Base-by-base conservation (phyloP, 306 rosid genomes). In the Pyrus communis region DNA sequence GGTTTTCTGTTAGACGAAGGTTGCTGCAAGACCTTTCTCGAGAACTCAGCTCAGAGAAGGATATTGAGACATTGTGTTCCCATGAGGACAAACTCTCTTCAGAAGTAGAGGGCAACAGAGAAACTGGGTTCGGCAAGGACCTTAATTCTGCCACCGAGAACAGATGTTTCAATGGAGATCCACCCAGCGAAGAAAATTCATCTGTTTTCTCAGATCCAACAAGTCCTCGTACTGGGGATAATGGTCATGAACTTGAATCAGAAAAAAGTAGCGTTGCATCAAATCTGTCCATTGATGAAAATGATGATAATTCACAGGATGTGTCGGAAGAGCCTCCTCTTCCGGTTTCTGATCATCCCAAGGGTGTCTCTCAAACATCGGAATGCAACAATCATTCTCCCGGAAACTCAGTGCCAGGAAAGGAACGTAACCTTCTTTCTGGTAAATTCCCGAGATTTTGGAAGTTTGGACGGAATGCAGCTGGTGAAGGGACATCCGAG, bases 401-500 rank as follows among this genome's bases (percentile, higher is more conserved):
- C 0, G 85, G 75, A 78, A 85, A 82, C 80, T 71, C 80, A 19
- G 75, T 71, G n/a, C 11, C 82, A 2, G 82, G 76, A 45, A 88
- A 82, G 80, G 93, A 89, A 71, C 72, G 82, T 71, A 92, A 88
- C 81, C 77, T 77, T 63, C 73, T 76, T 68, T 68, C 73, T 59
- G 89, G 87, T 71, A 96, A 83, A 81, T 89, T 96, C 71, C 93
- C 73, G 76, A 87, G 93, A 92, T 28, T 96, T 65, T 91, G 97
- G 93, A 96, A 85, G 85, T 82, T 89, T 58, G 97, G 96, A 35
- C 78, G 89, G 63, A 84, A 82, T 72, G 79, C 79, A 60, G 76
- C 77, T 46, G 66, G 76, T 2, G 93, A 88, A 60, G 86, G 78
- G 62, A 70, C 84, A 19, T 81, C 90, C 64, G 89, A 84, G 75